Evolutionary conservation across 768 basidiomycete species (phyloP).

Genomic region (Imleria badia): DNA sequence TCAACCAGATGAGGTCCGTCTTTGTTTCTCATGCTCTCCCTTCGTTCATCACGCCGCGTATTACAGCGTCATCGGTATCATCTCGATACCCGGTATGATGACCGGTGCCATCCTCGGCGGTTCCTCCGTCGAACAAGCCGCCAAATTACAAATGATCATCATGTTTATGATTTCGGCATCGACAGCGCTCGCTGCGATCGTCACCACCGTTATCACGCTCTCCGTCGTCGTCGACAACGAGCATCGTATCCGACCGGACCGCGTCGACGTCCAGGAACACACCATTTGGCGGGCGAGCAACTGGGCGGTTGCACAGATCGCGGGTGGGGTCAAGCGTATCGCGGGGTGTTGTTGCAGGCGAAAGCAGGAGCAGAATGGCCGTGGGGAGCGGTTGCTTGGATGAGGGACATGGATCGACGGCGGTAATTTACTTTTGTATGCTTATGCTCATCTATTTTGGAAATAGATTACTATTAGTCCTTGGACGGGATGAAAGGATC

Average conservation of each 20-base stretch:
- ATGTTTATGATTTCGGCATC: slow-evolving; percentile 91
- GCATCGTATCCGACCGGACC: slow-evolving; percentile 61
- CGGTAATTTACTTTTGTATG: slow-evolving; percentile 5
- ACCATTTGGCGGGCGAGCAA: slow-evolving; percentile 36
- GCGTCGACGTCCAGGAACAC: slow-evolving; percentile 46
- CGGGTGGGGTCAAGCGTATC: slow-evolving; percentile 4
- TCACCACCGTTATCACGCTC: slow-evolving; percentile 60
- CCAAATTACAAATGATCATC: slow-evolving; percentile 87
- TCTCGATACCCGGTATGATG: slow-evolving; percentile 90
- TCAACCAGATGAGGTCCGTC: slow-evolving; percentile 81
- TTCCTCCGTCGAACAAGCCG: slow-evolving; percentile 80
- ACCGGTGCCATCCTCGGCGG: slow-evolving; percentile 89
- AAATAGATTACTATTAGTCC: background rate
- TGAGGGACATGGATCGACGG: background rate
- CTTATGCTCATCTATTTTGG: background rate
- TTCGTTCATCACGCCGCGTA: background rate
- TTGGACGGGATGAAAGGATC: background rate
- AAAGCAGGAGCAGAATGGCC: background rate
- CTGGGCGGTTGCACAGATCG: slow-evolving; percentile 25
- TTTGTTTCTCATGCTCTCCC: background rate
- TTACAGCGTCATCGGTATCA: slow-evolving; percentile 67
- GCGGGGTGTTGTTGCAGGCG: slow-evolving; percentile 12
- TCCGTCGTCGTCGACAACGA: slow-evolving; percentile 65
- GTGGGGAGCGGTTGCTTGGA: slow-evolving; percentile 15
- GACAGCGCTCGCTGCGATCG: slow-evolving; percentile 68